phyloP scores from a whole-genome alignment of 768 basidiomycete genomes.

The Hypholoma sublateritium region DNA sequence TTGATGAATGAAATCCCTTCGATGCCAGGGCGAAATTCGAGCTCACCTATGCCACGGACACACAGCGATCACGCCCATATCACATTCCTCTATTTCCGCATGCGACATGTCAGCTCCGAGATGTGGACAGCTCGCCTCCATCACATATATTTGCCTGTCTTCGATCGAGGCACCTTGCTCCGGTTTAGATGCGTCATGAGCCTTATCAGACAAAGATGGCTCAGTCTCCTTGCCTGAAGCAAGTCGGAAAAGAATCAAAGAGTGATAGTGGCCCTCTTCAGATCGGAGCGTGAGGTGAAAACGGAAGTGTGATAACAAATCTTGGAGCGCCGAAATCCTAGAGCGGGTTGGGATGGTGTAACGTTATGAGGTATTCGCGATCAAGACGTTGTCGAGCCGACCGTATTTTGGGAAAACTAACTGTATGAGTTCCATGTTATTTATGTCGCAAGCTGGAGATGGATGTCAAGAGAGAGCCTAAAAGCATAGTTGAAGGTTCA shows the following conservation, averaged over 20 bases:
- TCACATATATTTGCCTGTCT: constrained; percentile 61
- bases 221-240: constrained; percentile 29
- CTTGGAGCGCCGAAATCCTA: constrained; percentile 44
- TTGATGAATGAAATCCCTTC: background rate
- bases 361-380: background rate
- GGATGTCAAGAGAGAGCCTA: background rate
- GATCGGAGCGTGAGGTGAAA: constrained; percentile 64
- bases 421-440: constrained; percentile 21
- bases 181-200: constrained; percentile 1
- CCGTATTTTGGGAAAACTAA: constrained; percentile 16
- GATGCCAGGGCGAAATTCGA: background rate
- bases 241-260: constrained; percentile 65
- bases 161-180: constrained; percentile 6
- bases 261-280: constrained; percentile 54
- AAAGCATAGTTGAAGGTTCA: too few species aligned
- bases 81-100: constrained; percentile 75
- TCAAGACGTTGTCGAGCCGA: background rate
- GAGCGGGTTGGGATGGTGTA: background rate
- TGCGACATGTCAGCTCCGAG: constrained; percentile 79
- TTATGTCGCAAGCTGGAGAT: background rate
- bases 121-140: constrained; percentile 83
- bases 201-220: background rate
- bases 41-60: constrained; percentile 75
- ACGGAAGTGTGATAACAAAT: constrained; percentile 55
- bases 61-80: constrained; percentile 58